A percentile compares a stretch with the other conserved stretches of the same genome.
Conservation (phyloP, 306 rosid genomes). For the Abrus precatorius region DNA sequence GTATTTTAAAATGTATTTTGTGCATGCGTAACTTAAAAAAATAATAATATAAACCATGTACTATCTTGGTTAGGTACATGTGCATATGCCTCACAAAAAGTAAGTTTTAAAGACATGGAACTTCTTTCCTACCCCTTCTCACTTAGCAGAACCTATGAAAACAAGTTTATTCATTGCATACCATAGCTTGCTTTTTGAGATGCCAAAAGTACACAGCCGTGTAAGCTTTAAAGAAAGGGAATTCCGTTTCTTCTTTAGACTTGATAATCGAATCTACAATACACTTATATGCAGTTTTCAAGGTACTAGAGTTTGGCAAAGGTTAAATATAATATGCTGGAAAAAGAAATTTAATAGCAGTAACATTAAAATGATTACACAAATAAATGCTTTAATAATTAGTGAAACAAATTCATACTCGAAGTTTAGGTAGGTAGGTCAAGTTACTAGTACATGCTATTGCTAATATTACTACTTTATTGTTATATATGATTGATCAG, state of each 20-base stretch:
- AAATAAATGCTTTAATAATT: no score
- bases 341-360: no score
- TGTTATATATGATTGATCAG: no score
- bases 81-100: slow-evolving; percentile 36
- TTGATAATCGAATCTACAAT: not conserved
- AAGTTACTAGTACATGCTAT: no score
- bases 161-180: not conserved
- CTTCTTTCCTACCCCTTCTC: not conserved
- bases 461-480: no score
- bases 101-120: slow-evolving; percentile 1
- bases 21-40: slow-evolving; percentile 35
- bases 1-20: slow-evolving; percentile 24
- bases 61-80: slow-evolving; percentile 44
- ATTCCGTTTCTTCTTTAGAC: not conserved
- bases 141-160: not conserved
- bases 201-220: slow-evolving; percentile 37
- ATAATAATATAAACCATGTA: not conserved
- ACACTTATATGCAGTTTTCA: not conserved
- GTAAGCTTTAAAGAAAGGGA: slow-evolving; percentile 32
- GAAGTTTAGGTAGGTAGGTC: no score
- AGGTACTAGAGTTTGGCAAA: not conserved
- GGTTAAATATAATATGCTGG: no score
- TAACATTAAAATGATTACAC: no score
- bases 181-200: slow-evolving; percentile 31
- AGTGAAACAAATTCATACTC: no score